Conservation (phyloP, 2,329 filamentous ascomycete genomes). For the Aureobasidium pullulans region DNA sequence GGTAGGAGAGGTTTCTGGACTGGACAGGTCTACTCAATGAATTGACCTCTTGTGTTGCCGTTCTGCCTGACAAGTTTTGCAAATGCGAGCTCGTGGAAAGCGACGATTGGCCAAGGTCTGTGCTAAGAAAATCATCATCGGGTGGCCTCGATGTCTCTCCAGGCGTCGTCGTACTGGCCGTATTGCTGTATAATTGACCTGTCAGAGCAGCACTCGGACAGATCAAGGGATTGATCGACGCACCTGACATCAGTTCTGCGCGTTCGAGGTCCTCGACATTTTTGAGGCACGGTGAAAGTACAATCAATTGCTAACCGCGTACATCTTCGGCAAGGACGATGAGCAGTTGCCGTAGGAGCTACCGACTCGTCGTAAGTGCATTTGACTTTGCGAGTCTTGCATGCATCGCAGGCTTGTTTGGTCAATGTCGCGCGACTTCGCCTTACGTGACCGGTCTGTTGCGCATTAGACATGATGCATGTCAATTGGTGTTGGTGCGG, state of each 20-base stretch:
- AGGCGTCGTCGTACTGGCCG: too few relatives aligned
- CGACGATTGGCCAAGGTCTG: too few relatives aligned
- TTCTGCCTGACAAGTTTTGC: too few relatives aligned
- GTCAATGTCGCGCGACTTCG: not conserved
- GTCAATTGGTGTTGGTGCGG: not conserved
- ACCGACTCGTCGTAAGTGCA: not conserved
- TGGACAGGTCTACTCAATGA: not conserved
- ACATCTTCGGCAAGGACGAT: not conserved
- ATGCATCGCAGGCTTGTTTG: not conserved
- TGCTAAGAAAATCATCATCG: too few relatives aligned
- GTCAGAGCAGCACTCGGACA: too few relatives aligned
- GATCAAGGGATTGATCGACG: not conserved
- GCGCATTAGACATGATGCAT: not conserved
- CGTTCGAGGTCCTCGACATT: not conserved
- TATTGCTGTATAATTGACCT: too few relatives aligned
- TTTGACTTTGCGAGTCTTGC: not conserved
- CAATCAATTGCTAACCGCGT: not conserved
- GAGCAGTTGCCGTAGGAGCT: too few relatives aligned
- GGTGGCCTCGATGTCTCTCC: too few relatives aligned
- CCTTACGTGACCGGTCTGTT: not conserved
- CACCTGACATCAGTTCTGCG: not conserved
- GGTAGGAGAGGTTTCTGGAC: not conserved
- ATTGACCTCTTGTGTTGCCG: not conserved
- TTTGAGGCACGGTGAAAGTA: not conserved
- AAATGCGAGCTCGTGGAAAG: too few relatives aligned